Evolutionary conservation across 768 basidiomycete genomes (phyloP), one percentile per base, ranked within the genome.

Genomic region (Rhizopogon vesiculosus): DNA sequence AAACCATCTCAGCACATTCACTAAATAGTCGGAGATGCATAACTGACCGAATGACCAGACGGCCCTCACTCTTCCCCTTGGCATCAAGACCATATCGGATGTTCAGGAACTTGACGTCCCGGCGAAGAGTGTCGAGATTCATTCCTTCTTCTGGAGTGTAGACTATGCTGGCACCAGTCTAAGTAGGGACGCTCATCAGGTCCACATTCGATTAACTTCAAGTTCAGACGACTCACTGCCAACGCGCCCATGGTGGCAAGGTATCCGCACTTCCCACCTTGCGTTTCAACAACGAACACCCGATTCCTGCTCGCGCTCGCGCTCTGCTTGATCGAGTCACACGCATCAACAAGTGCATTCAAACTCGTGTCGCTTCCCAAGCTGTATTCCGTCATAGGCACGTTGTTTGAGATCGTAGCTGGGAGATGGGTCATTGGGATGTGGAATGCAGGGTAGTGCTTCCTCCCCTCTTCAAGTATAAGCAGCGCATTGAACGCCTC

Each of bases 271-370:
- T 89, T 87, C 8, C 96, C 97, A 48, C 97, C 97, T 70, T 98
- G 97, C 0, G 95, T 98, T 73, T 99, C 96, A 16, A 99, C 93
- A 1, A 98, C 90, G 67, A 99, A 99, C 56, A 98, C 97, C 42
- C 97, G 78, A 70, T 98, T 94, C 59, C 97, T 73, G 66, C 93
- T 97, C 5, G 97, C 96, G 54, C 91, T 91, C 9, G 97, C 97
- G 66, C 93, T 95, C 78, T 99, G 97, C 75, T 95, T 97, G 74
- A 99, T 98, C 42, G 95, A 87, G 72, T 99, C 97, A 67, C 96
- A 98, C 6, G 97, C 97, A 58, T 95, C 92, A 52, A 98, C 94
- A 31, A 99, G 78, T 3, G 95, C 94, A 69, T 98, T 99, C 78
- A 99, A 76, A 69, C 90, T 91, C n/a, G 97, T 99, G 67, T 99